Evolutionary conservation across 108 stramenopile species (phyloP).

Genomic region (Parietichytrium sp.): DNA sequence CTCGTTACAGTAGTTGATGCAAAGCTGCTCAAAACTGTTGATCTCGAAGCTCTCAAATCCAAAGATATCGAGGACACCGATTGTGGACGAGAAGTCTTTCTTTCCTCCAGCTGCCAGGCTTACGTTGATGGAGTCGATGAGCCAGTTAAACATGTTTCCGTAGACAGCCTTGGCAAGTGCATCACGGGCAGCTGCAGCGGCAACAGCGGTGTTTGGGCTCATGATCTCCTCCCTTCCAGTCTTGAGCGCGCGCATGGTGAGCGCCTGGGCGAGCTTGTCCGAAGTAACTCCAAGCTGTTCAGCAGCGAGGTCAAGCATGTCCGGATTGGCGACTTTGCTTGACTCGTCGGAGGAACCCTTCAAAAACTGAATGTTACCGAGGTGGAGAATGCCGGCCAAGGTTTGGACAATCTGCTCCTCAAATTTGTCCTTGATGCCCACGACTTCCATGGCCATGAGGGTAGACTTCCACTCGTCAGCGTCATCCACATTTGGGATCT

Average conservation of each 20-base stretch:
- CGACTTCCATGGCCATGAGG: neutral
- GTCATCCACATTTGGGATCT: neutral
- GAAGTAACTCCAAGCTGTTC: slow-evolving; percentile 70
- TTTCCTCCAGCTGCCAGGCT: neutral
- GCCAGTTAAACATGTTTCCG: slow-evolving; percentile 81
- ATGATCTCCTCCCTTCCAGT: slow-evolving; percentile 60
- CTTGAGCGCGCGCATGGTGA: slow-evolving; percentile 71
- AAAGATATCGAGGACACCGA: slow-evolving; percentile 80
- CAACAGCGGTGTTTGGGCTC: neutral
- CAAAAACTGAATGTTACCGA: slow-evolving; percentile 78
- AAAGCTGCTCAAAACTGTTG: slow-evolving; percentile 72
- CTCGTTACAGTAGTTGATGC: slow-evolving; percentile 66
- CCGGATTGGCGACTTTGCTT: slow-evolving; percentile 67
- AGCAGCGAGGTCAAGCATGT: slow-evolving; percentile 68
- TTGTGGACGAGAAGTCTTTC: neutral
- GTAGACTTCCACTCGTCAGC: slow-evolving; percentile 16
- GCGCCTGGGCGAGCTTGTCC: slow-evolving; percentile 71
- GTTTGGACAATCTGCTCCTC: slow-evolving; percentile 63
- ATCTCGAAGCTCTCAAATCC: slow-evolving; percentile 89
- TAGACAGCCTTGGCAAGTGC: slow-evolving; percentile 91
- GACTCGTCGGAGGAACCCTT: slow-evolving; percentile 58
- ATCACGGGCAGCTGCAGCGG: slow-evolving; percentile 77
- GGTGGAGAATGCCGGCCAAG: slow-evolving; percentile 70
- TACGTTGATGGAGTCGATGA: slow-evolving; percentile 80
- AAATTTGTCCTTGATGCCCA: neutral